Conservation (phyloP, 2,329 filamentous ascomycete genomes). For the Fusarium chlamydosporum region DNA sequence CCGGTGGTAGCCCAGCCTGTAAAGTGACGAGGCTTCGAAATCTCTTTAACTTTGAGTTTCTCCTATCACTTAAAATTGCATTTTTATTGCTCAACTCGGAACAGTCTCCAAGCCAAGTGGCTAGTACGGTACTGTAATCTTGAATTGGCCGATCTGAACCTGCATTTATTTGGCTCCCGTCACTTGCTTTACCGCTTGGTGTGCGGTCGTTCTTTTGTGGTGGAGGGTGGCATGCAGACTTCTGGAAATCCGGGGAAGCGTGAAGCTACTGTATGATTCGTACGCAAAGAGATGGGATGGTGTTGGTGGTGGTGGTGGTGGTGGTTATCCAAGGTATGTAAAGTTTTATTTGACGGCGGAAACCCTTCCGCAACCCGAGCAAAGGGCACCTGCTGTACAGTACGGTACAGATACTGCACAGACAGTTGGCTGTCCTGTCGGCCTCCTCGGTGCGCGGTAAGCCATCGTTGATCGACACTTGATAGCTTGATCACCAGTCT, state of each 20-base stretch:
- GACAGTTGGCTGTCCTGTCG: slow-evolving; percentile 16
- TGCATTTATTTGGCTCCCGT: slow-evolving; percentile 41
- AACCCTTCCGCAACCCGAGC: slow-evolving; percentile 27
- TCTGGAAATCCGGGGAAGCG: slow-evolving; percentile 46
- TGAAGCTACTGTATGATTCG: slow-evolving; percentile 5
- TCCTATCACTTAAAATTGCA: slow-evolving; percentile 14
- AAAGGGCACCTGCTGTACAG: slow-evolving; percentile 1
- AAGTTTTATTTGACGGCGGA: slow-evolving; percentile 36
- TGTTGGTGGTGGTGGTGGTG: slow-evolving; percentile 8
- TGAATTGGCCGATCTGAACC: slow-evolving; percentile 38
- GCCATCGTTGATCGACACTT: slow-evolving; percentile 38
- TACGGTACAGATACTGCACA: too few relatives aligned
- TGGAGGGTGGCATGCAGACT: slow-evolving; percentile 45
- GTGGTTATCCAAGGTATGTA: slow-evolving; percentile 19
- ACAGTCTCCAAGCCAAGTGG: slow-evolving; percentile 39
- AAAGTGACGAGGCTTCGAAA: slow-evolving; percentile 18
- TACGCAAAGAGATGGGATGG: slow-evolving; percentile 3
- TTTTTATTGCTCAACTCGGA: slow-evolving; percentile 28
- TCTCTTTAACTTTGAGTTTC: slow-evolving; percentile 33
- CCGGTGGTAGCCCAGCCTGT: slow-evolving; percentile 21
- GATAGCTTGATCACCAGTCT: slow-evolving; percentile 32
- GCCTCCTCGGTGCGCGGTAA: slow-evolving; percentile 33
- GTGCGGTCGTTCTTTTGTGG: slow-evolving; percentile 32
- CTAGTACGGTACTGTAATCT: slow-evolving; percentile 24
- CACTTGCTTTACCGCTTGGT: slow-evolving; percentile 34